These are phyloP conservation scores for Camillea tinctor DNA, from an alignment of 2,329 filamentous ascomycete genomes.

Conservation along the genomic window DNA sequence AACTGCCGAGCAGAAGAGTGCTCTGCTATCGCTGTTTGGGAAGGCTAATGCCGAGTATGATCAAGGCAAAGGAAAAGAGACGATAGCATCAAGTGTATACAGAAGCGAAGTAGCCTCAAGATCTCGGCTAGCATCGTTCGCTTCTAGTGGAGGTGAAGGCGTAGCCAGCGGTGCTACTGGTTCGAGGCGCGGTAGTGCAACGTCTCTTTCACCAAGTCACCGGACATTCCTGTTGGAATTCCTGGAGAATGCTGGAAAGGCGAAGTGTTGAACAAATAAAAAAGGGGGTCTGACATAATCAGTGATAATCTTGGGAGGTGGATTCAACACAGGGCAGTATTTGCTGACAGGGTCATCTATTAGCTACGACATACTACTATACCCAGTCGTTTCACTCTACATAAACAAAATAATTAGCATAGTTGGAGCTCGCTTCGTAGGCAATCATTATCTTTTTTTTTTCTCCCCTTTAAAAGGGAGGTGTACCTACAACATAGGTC, in stretches of 20 bases:
- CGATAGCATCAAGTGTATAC: conserved; percentile 21
- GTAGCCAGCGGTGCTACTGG: conserved; percentile 13
- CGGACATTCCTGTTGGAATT: conserved; percentile 76
- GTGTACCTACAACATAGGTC: background rate
- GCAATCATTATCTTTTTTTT: no score
- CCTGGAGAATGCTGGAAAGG: conserved; percentile 54
- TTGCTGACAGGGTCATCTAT: background rate
- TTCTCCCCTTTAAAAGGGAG: background rate
- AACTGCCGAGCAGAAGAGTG: conserved; percentile 43
- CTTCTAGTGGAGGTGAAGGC: conserved; percentile 38
- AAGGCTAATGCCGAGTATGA: conserved; percentile 38
- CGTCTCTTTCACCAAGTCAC: conserved; percentile 65
- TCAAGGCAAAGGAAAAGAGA: conserved; percentile 33
- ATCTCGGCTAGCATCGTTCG: conserved; percentile 45
- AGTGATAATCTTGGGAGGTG: background rate
- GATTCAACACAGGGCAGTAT: background rate
- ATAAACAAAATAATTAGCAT: background rate
- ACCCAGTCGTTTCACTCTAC: background rate
- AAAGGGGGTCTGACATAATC: background rate
- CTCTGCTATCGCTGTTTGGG: conserved; percentile 62
- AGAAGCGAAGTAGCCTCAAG: conserved; percentile 22
- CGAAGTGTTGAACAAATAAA: conserved; percentile 29
- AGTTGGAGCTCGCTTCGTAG: background rate
- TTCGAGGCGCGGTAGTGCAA: conserved; percentile 47
- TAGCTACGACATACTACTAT: background rate